phyloP scores from a whole-genome alignment of 257 asterid genomes.

The Scutellaria barbata region DNA sequence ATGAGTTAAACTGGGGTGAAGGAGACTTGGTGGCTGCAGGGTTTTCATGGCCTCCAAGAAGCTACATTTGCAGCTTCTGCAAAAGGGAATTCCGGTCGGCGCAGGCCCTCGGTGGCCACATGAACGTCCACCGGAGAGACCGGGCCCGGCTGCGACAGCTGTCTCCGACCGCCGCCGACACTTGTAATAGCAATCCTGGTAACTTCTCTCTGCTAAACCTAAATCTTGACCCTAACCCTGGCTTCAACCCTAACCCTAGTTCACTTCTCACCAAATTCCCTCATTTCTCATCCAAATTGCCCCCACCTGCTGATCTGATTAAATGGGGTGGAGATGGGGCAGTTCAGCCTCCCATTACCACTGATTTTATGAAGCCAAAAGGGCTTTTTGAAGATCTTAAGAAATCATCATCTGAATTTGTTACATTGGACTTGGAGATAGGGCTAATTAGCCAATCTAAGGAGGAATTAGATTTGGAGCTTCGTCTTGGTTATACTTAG shows the following conservation, averaged over 20 bases:
- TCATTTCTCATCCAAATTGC: conserved; percentile 40
- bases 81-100: conserved; percentile 92
- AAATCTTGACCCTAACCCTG: conserved; percentile 67
- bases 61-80: conserved; percentile 85
- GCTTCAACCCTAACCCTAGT: conserved; percentile 51
- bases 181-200: background rate
- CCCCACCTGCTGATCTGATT: conserved; percentile 29
- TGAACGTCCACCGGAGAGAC: conserved; percentile 94
- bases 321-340: too few relatives aligned
- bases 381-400: conserved; percentile 34
- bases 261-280: conserved; percentile 46
- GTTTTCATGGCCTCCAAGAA: conserved; percentile 89
- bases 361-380: conserved; percentile 39
- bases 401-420: conserved; percentile 39
- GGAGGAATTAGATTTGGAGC: conserved; percentile 89
- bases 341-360: background rate
- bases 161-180: conserved; percentile 43
- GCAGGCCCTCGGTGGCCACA: conserved; percentile 97
- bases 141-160: conserved; percentile 66
- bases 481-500: conserved; percentile 74
- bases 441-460: conserved; percentile 54
- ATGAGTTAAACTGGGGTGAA: conserved; percentile 36
- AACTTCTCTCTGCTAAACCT: conserved; percentile 45
- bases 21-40: conserved; percentile 57
- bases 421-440: conserved; percentile 75